phyloP scores from a whole-genome alignment of 2,329 filamentous ascomycete species.

The Ustilaginoidea virens region DNA sequence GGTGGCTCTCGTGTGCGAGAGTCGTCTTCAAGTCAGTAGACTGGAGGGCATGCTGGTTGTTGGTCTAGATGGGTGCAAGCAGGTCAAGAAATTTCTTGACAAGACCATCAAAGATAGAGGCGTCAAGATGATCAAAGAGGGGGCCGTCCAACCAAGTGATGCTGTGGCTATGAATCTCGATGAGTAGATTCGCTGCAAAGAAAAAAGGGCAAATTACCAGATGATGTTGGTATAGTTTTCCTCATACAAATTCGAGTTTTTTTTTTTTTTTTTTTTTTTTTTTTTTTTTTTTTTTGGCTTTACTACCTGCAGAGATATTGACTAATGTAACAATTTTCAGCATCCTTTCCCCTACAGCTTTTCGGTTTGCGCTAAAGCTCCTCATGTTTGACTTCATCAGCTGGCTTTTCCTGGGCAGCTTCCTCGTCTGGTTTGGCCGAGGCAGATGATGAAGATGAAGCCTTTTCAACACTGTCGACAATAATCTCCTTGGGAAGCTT shows the following conservation, averaged over 20 bases:
- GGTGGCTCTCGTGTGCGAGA: slow-evolving; percentile 72
- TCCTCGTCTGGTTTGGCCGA: slow-evolving; percentile 9
- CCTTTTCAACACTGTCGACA: slow-evolving; percentile 18
- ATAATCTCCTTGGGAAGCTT: slow-evolving; percentile 49
- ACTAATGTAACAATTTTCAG: too few relatives aligned
- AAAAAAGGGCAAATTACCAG: too few relatives aligned
- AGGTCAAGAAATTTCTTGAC: slow-evolving; percentile 70
- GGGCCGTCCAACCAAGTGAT: slow-evolving; percentile 31
- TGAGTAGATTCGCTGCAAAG: neutral
- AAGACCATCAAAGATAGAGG: slow-evolving; percentile 61
- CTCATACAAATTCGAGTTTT: too few relatives aligned
- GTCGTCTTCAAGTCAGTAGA: slow-evolving; percentile 63
- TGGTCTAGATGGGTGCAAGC: slow-evolving; percentile 80
- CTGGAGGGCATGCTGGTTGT: slow-evolving; percentile 89
- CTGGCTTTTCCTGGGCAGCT: slow-evolving; percentile 11
- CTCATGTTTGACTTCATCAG: slow-evolving; percentile 24
- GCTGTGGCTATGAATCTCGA: slow-evolving; percentile 37
- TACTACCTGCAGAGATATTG: too few relatives aligned
- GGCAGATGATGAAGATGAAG: neutral
- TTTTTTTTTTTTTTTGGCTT: neutral
- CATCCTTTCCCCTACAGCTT: neutral
- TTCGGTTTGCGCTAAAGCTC: slow-evolving; percentile 24
- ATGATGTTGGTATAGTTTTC: neutral
- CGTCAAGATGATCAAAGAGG: slow-evolving; percentile 43
- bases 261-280: neutral